Conservation (phyloP, 805 yeast species). For the Suhomyces xylopsoci region DNA sequence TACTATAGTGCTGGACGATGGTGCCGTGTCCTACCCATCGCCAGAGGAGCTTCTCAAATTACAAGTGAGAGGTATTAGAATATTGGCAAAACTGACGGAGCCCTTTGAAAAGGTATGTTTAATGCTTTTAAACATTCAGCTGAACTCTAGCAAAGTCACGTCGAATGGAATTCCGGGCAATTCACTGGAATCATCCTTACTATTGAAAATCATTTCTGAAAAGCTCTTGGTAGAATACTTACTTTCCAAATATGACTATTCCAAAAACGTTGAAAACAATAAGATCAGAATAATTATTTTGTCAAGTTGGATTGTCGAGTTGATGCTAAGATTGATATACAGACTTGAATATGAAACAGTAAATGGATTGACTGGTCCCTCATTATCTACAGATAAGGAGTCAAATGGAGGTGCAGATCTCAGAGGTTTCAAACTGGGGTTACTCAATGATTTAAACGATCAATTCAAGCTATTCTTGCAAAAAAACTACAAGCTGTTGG, state of each 20-base stretch:
- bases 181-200: background rate
- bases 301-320: constrained; percentile 65
- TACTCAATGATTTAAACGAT: constrained; percentile 3
- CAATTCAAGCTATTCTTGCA: constrained; percentile 49
- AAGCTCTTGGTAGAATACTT: constrained; percentile 33
- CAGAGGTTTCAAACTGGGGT: background rate
- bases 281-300: constrained; percentile 42
- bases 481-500: constrained; percentile 48
- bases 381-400: background rate
- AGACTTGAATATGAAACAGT: constrained; percentile 33
- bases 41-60: constrained; percentile 15
- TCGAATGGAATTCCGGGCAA: background rate
- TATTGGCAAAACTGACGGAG: constrained; percentile 59
- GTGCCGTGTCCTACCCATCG: background rate
- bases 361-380: background rate
- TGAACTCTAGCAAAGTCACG: background rate
- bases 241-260: constrained; percentile 24
- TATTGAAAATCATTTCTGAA: constrained; percentile 14
- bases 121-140: constrained; percentile 29
- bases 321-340: constrained; percentile 48
- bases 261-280: constrained; percentile 24
- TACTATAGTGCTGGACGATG: constrained; percentile 2
- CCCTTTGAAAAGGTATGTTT: constrained; percentile 71
- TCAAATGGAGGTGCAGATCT: background rate
- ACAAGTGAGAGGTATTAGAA: constrained; percentile 39